Evolutionary conservation across 345 rosid genomes (phyloP), one percentile per base, ranked within the genome.

Genomic region (Mallotus nudiflorus): DNA sequence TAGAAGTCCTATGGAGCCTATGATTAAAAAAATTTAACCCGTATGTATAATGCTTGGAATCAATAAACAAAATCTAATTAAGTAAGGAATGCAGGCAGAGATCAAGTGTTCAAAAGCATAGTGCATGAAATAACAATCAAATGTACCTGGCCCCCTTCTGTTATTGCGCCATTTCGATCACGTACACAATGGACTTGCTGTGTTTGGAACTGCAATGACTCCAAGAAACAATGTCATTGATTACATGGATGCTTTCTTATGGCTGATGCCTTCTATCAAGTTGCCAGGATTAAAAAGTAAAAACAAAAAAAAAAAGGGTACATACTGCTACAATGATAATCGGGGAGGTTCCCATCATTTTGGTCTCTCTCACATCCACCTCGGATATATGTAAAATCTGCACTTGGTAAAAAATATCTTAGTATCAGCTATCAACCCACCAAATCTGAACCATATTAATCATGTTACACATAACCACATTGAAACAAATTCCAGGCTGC

Each of bases 381-480:
- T 91, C 99, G 31, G 97, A 92, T 73, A 91, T 70, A 77, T 92
- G 98, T 55, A 96, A 87, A 83, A 92, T 86, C 99, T 92, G 87
- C 73, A 76, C 11, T 27, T 68, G n/a, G 51, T 70, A 29, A 35
- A 31, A 5, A 11, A 13, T 20, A 28, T 40, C 33, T 40, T 56
- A 33, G 22, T 37, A 72, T 65, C 50, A 33, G 27, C 19, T 37
- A 72, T 65, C 50, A 33, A n/a, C 56, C 20, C 25, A 19, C 20
- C 64, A 44, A 52, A 61, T 67, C 62, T 29, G 65, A 40, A 63
- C 65, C 35, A 55, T 18, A 37, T 46, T 39, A 10, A 59, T 28
- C 57, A n/a, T 37, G 9, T 31, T 39, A 69, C 50, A 35, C 51
- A 53, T 48, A 60, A 57, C 70, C 44, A 52, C 25, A 37, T 14